Base-by-base conservation (phyloP, 2,329 filamentous ascomycete genomes). In the Aspergillus luchuensis region DNA sequence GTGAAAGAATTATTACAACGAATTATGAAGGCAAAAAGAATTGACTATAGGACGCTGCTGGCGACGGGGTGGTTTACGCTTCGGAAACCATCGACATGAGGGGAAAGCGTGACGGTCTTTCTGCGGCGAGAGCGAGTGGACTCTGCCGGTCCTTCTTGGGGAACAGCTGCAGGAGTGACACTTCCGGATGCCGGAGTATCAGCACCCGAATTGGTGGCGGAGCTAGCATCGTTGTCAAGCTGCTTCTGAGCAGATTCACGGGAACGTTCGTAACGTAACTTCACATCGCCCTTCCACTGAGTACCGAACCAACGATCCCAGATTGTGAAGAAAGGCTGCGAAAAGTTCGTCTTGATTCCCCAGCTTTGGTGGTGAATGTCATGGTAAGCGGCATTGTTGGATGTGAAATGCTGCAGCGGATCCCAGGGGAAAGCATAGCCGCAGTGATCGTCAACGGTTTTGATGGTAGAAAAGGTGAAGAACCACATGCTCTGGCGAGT, bases 351-450 rank as follows among this genome's bases (percentile, higher is more conserved):
- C 72, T 98, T 99, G 84, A 99, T 97, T 59, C 95, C 95, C 93
- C 94, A 98, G 78, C 91, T 96, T 79, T 99, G 95, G 79, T 99
- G 95, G 78, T 99, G 95, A 61, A 99, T 94, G 73, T 99, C 95
- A 74, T 99, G 95, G 78, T 98, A 99, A 38, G 89, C 89, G 25
- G 95, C 94, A 69, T 98, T 97, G 82, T 99, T 98, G 75, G 90
- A 90, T 48, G 93, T 96, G 63, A 98, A 84, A 73, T 90, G 88
- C 82, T 97, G 93, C 57, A 98, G 82, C 2, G 94, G 94, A 76
- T 99, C 95, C 87, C 90, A 98, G 1, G 95, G 95, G 63, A 99
- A 89, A n/a, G 87, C 84, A 74, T 98, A 99, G 66, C 95, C 95
- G 77, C 94, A 97, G 80, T 99, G 95, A 74, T 99, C 95, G 72